Conservation (phyloP, 768 basidiomycete species). For the Tulasnella sp. region DNA sequence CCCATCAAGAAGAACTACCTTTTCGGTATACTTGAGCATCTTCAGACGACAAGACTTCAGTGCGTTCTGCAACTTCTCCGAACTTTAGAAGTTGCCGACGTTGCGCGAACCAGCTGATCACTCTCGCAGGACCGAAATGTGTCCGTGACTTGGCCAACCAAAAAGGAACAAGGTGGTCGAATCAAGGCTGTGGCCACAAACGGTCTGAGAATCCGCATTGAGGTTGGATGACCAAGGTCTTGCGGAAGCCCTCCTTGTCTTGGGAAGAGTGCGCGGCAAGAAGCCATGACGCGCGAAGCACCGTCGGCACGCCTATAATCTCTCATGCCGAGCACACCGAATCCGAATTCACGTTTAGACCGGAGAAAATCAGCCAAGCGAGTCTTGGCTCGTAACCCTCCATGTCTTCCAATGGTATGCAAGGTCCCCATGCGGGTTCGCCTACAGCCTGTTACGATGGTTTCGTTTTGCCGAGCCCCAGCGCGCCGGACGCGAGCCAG, state of each 20-base stretch:
- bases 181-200: not conserved
- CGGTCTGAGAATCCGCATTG: not conserved
- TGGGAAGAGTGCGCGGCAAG: not conserved
- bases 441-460: not conserved
- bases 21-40: not conserved
- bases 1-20: not conserved
- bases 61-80: not conserved
- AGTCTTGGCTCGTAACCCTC: not conserved
- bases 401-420: not conserved
- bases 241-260: not conserved
- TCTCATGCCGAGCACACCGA: not conserved
- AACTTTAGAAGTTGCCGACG: not conserved
- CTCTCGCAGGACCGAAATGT: not conserved
- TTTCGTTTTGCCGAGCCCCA: not conserved
- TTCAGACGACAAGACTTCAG: not conserved
- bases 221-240: not conserved
- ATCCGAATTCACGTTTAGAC: not conserved
- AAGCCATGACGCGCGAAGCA: not conserved
- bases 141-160: not conserved
- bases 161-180: not conserved
- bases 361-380: not conserved
- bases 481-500: not conserved
- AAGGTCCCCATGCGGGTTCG: not conserved
- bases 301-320: not conserved
- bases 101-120: conserved; percentile 1